Conservation (phyloP, 345 rosid species). For the Bruguiera sexangula region DNA sequence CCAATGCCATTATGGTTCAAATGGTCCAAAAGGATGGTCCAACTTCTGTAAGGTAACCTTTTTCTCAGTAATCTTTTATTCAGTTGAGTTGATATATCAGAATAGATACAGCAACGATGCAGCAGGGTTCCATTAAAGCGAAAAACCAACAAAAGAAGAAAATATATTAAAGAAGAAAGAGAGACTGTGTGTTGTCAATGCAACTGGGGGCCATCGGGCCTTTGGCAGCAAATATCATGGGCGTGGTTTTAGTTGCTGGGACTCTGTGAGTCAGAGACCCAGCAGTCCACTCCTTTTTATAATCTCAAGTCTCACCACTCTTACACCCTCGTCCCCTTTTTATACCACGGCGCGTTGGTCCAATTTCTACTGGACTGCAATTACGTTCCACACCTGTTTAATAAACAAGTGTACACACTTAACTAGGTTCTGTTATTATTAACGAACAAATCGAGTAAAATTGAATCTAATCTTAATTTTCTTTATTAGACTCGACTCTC, state of each 20-base stretch:
- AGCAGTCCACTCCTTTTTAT: slow-evolving; percentile 28
- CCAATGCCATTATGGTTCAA: background rate
- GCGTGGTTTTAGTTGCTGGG: slow-evolving; percentile 58
- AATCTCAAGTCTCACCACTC: slow-evolving; percentile 53
- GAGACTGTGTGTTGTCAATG: slow-evolving; percentile 7
- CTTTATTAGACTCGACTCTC: no score
- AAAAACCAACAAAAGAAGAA: background rate
- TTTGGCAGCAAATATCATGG: slow-evolving; percentile 61
- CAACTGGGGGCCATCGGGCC: slow-evolving; percentile 17
- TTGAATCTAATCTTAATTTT: no score
- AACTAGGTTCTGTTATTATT: no score
- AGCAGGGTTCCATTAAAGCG: background rate
- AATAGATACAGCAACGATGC: slow-evolving; percentile 6
- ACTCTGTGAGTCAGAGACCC: slow-evolving; percentile 50
- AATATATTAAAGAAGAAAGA: background rate
- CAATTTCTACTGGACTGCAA: background rate
- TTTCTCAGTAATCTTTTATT: background rate
- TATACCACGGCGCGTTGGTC: background rate
- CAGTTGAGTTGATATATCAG: background rate
- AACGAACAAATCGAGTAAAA: no score
- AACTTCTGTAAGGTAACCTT: slow-evolving; percentile 7
- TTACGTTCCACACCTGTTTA: no score
- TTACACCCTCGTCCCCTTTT: slow-evolving; percentile 9
- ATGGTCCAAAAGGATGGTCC: slow-evolving; percentile 18
- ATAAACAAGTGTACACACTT: no score